A percentile compares a stretch with the other conserved stretches of the same genome.
Evolutionary conservation across 495 filamentous ascomycete genomes (phyloP).

Genomic region (Aspergillus campestris): DNA sequence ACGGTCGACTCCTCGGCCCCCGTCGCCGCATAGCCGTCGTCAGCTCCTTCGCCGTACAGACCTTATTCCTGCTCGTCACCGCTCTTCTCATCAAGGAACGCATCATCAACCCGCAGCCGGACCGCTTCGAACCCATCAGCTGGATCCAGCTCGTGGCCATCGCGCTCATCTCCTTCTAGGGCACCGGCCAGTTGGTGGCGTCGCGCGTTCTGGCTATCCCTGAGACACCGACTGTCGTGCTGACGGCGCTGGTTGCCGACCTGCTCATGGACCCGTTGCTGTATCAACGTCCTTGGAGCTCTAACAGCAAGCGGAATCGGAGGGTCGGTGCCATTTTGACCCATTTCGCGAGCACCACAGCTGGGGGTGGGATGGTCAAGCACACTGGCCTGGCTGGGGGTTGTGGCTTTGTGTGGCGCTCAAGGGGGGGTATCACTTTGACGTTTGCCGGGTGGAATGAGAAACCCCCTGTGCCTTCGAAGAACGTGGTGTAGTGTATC

Average conservation of each 20-base stretch:
- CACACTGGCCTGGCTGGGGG: not conserved
- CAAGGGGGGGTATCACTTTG: constrained; percentile 3
- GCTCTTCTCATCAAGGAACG: constrained; percentile 34
- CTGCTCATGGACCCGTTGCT: constrained; percentile 15
- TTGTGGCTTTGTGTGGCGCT: constrained; percentile 5
- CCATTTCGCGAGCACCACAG: not conserved
- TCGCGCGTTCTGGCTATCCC: constrained; percentile 44
- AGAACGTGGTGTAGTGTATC: no score
- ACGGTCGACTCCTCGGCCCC: constrained; percentile 1
- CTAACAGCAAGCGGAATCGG: not conserved
- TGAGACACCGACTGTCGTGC: constrained; percentile 56
- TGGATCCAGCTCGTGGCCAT: constrained; percentile 16
- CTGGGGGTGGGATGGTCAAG: constrained; percentile 4
- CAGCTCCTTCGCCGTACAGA: constrained; percentile 40
- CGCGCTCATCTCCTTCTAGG: constrained; percentile 50
- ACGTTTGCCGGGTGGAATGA: not conserved
- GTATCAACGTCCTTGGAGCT: not conserved
- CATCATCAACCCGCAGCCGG: no score
- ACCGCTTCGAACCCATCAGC: not conserved
- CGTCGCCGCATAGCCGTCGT: constrained; percentile 33
- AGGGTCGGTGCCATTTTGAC: not conserved
- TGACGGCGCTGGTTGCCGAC: constrained; percentile 51
- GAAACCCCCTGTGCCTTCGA: no score
- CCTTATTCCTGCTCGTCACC: constrained; percentile 35
- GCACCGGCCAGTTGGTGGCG: constrained; percentile 51